Base-by-base conservation (phyloP, 148 eudicot genomes). In the Vaccinium corymbosum region DNA sequence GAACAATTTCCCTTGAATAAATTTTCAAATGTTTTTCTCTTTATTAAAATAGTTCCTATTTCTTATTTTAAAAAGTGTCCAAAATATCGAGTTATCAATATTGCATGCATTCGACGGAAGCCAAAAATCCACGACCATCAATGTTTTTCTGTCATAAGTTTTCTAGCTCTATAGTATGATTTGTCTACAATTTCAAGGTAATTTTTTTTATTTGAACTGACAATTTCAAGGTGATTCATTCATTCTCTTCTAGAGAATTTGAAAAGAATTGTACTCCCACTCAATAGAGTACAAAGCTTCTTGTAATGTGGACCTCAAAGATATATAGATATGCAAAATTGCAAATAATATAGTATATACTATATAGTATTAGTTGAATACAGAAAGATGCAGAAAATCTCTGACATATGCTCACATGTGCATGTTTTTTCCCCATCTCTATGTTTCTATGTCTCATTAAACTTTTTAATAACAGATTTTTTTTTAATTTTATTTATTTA, bases 361-460 rank as follows among this genome's bases (percentile, higher is more conserved):
- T 27, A 27, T 27, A 7, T 20, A 62, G 12, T 62, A 62, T 10
- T 56, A 79, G 64, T 32, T 12, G 68, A 79, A 7, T 79, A 15
- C 49, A 17, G 15, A 32, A 55, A 38, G 15, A 74, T 56, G 25
- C 71, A 83, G 55, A 35, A 52, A 83, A 72, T 83, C 53, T 55
- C 64, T 56, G 83, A 81, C 83, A 56, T 20, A 51, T 51, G 68
- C 61, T 72, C 35, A 32, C 14, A n/a, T 53, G 53, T 35, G 1
- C 27, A 48, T 46, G 35, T 25, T 66, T 10, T 66, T 50, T 10
- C 25, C 51, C 27, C 53, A 11, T 50, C 51, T 71, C 51, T 52
- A 13, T 71, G 64, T 25, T 20, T 11, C 15, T 50, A 50, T 64
- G 75, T 13, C 46, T 66, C 48, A n/a, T 4, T 48, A 9, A 27